Base-by-base conservation (phyloP, 108 stramenopile species). In the Fragilaria crotonensis region DNA sequence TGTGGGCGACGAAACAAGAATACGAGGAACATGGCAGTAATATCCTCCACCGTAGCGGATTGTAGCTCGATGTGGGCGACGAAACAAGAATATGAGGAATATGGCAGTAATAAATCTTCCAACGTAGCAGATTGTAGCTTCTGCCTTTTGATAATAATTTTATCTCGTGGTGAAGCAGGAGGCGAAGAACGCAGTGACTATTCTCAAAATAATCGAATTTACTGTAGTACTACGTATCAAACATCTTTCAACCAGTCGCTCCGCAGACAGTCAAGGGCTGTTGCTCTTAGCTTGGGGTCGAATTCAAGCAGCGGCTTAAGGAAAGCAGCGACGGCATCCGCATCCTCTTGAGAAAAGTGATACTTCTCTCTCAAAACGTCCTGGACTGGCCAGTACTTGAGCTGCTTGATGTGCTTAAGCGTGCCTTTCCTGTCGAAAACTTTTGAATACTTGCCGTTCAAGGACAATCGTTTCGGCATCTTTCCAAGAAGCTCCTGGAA, bases 341-440 rank as follows among this genome's bases (percentile, higher is more conserved):
- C 96, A 32, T 94, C 92, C 57, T 81, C 76, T 62, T 63, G 67
- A 3, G 78, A 55, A 66, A 92, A 94, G 51, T 87, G 76, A 61
- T 97, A 97, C 62, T 97, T 97, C 47, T 97, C 92, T 18, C 62
- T 57, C 32, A 97, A 60, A 11, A 97, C 96, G 32, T 95, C 90
- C 48, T 94, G 85, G 14, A 99, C 80, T 14, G 94, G 90, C 98
- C 98, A 99, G 61, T 87, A 97, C 60, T 97, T 97, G 11, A 99
- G 84, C 47, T 90, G 84, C 62, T 95, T 95, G 48, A 99, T 99
- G 77, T 97, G 93, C 63, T 93, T 89, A 60, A 99, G 62, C 62
- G 96, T 93, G 51, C 96, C 96, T 62, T 90, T 96, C 49, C 86
- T 87, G 52, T 92, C 96, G 68, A 99, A 99, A 62, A 93, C 97